These are phyloP conservation scores for Nicotiana tomentosiformis DNA, from an alignment of 257 asterid species.

Conservation along the genomic window DNA sequence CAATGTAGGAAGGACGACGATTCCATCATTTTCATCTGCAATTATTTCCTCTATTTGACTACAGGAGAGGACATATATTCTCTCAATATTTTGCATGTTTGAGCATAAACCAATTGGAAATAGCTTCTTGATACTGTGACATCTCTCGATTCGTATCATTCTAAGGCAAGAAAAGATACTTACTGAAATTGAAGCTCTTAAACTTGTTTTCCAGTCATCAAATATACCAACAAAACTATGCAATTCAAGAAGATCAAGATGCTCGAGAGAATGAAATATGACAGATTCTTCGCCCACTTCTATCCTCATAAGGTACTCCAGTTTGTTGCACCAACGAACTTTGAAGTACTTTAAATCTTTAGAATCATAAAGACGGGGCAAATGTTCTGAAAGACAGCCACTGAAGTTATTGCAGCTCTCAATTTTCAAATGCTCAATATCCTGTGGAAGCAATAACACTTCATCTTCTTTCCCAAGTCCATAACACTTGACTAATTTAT, in stretches of 20 bases:
- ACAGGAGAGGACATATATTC: neutral
- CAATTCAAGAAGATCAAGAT: neutral
- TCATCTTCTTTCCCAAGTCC: constrained; percentile 7
- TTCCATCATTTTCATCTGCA: neutral
- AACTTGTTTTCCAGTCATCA: neutral
- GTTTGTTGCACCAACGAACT: neutral
- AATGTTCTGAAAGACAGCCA: neutral
- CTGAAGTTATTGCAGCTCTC: neutral
- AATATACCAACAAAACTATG: neutral
- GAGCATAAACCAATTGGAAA: neutral
- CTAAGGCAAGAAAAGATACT: constrained; percentile 11
- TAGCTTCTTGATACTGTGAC: constrained; percentile 5
- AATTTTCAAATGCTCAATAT: constrained; percentile 4
- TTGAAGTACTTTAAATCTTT: neutral
- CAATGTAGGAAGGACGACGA: neutral
- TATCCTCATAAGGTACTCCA: constrained; percentile 9
- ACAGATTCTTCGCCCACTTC: neutral
- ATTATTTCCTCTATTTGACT: constrained; percentile 11
- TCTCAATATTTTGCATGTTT: constrained; percentile 1
- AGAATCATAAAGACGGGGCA: neutral
- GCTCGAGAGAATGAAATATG: neutral
- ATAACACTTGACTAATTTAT: constrained; percentile 7
- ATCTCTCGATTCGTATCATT: neutral
- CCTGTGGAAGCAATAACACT: neutral
- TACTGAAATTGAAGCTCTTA: neutral